These are phyloP conservation scores for Suaeda aralocaspica DNA, from an alignment of 148 eudicot genomes.

Conservation along the genomic window DNA sequence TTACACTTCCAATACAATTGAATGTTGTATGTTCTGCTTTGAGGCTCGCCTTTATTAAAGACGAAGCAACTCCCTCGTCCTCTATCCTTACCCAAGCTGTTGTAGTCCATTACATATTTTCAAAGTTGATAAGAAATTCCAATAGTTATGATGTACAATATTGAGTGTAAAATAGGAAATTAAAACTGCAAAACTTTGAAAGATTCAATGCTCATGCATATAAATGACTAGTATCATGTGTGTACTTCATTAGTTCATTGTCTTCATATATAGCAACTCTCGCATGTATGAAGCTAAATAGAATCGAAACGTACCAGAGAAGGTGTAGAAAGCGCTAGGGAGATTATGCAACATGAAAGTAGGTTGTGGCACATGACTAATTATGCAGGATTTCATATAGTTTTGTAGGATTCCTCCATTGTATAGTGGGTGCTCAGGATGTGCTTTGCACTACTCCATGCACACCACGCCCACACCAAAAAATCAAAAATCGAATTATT, in stretches of 20 bases:
- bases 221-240: too few species aligned
- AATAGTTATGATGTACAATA: too few species aligned
- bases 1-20: constrained; percentile 62
- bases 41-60: constrained; percentile 48
- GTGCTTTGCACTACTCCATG: constrained; percentile 38
- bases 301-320: constrained; percentile 29
- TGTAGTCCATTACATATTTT: too few species aligned
- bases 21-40: constrained; percentile 29
- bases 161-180: too few species aligned
- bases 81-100: constrained; percentile 70
- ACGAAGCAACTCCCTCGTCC: constrained; percentile 42
- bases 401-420: constrained; percentile 35
- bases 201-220: too few species aligned
- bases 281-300: too few species aligned
- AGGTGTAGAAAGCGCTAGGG: constrained; percentile 24
- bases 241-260: too few species aligned
- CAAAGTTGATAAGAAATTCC: too few species aligned
- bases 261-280: too few species aligned
- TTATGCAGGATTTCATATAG: not conserved
- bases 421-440: constrained; percentile 38
- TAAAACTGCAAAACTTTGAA: too few species aligned
- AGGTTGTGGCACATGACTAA: constrained; percentile 18
- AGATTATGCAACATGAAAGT: constrained; percentile 36
- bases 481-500: too few species aligned
- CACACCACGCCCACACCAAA: not conserved